Evolutionary conservation across 2,329 filamentous ascomycete genomes (phyloP).

Genomic region (Chaetomiaceae sp.): DNA sequence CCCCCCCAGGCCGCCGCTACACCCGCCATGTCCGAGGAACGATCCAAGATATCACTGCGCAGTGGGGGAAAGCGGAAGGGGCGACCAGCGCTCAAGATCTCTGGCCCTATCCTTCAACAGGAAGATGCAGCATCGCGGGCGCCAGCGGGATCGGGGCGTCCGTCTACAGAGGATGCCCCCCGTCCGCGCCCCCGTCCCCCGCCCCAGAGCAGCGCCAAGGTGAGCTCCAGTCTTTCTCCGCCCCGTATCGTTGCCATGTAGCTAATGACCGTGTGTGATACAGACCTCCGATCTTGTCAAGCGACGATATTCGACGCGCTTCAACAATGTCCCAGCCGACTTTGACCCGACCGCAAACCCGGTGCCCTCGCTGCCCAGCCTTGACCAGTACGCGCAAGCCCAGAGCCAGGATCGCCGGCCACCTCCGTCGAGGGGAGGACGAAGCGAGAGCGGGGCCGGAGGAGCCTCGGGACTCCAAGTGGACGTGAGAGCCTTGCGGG

Average conservation of each 20-base stretch:
- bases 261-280: constrained; percentile 15
- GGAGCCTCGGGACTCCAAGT: constrained; percentile 48
- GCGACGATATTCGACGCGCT: constrained; percentile 87
- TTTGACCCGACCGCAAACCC: constrained; percentile 66
- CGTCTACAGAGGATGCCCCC: constrained; percentile 28
- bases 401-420: constrained; percentile 41
- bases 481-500: constrained; percentile 72
- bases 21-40: constrained; percentile 56
- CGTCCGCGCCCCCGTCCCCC: constrained; percentile 44
- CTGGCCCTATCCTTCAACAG: constrained; percentile 54
- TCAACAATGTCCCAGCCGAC: constrained; percentile 70
- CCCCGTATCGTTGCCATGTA: neutral
- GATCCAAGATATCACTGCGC: constrained; percentile 58
- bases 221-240: constrained; percentile 28
- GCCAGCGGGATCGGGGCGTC: constrained; percentile 28
- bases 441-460: constrained; percentile 34
- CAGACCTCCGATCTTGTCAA: constrained; percentile 83
- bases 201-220: constrained; percentile 53
- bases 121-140: constrained; percentile 35
- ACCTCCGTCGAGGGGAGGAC: constrained; percentile 49
- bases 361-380: constrained; percentile 62
- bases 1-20: too few relatives aligned
- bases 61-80: constrained; percentile 57
- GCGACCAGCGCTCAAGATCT: constrained; percentile 62
- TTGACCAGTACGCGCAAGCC: constrained; percentile 53